Evolutionary conservation across 2,329 filamentous ascomycete genomes (phyloP).

Genomic region (Graphiopsis chlorocephala): DNA sequence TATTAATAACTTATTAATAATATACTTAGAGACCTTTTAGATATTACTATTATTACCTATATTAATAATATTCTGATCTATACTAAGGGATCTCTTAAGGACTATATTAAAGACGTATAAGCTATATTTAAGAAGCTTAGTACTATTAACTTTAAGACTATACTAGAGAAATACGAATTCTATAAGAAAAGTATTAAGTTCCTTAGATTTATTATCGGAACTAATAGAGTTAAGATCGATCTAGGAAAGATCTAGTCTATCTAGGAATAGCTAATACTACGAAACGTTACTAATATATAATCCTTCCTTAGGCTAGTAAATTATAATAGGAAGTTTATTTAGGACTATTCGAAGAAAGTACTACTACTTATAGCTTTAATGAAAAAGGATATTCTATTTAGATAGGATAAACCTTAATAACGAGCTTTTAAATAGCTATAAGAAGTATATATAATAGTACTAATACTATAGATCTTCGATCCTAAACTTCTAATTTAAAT

Average conservation of each 20-base stretch:
- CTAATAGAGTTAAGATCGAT: slow-evolving; percentile 29
- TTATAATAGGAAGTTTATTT: background rate
- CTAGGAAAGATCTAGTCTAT: slow-evolving; percentile 28
- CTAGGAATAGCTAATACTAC: slow-evolving; percentile 13
- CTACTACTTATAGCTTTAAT: too few species aligned
- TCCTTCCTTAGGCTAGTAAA: background rate
- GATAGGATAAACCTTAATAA: background rate
- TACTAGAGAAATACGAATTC: slow-evolving; percentile 33
- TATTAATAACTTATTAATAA: slow-evolving; percentile 32
- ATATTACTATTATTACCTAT: slow-evolving; percentile 26
- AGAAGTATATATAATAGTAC: background rate
- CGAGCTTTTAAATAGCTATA: slow-evolving; percentile 4
- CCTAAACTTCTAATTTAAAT: slow-evolving; percentile 3
- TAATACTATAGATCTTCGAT: slow-evolving; percentile 15
- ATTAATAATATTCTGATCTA: slow-evolving; percentile 33
- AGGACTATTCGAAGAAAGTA: slow-evolving; percentile 1
- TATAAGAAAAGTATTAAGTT: slow-evolving; percentile 30
- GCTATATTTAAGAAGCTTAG: slow-evolving; percentile 27
- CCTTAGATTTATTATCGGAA: slow-evolving; percentile 32
- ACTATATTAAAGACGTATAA: background rate
- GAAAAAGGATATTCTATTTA: too few species aligned
- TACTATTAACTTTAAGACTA: slow-evolving; percentile 19
- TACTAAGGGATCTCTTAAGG: background rate
- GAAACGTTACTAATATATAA: background rate
- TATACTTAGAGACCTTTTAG: slow-evolving; percentile 24